A percentile compares a stretch with the other conserved stretches of the same genome.
These are phyloP conservation scores for Lentithecium fluviatile DNA, from an alignment of 495 filamentous ascomycete species.

Conservation along the genomic window DNA sequence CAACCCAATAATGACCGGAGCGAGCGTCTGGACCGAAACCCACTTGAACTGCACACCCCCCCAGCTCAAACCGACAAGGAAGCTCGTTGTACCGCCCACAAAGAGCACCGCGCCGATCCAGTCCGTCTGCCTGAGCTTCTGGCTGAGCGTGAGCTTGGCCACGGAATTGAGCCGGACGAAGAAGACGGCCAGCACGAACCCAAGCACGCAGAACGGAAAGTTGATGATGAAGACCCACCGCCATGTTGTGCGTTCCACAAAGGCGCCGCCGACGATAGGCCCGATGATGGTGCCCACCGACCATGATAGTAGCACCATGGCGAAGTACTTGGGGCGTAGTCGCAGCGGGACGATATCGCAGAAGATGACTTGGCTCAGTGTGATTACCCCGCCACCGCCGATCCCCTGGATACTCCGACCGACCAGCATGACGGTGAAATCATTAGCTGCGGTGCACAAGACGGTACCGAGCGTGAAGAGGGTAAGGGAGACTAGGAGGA, in stretches of 20 bases:
- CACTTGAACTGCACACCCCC: conserved; percentile 57
- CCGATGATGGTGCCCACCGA: conserved; percentile 41
- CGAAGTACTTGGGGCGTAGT: conserved; percentile 42
- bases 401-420: conserved; percentile 38
- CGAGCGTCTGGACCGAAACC: conserved; percentile 54
- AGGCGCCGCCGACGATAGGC: conserved; percentile 35
- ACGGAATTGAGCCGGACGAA: conserved; percentile 25
- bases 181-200: conserved; percentile 35
- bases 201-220: conserved; percentile 43
- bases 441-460: conserved; percentile 20
- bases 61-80: conserved; percentile 58
- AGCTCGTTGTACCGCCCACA: conserved; percentile 45
- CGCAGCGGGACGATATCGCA: conserved; percentile 42
- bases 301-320: conserved; percentile 40
- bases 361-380: conserved; percentile 31
- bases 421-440: conserved; percentile 25
- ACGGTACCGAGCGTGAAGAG: conserved; percentile 42
- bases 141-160: background rate
- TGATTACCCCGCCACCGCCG: conserved; percentile 36
- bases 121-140: conserved; percentile 52
- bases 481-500: conserved; percentile 42
- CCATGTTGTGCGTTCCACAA: conserved; percentile 32
- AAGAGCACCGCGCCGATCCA: conserved; percentile 61
- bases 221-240: conserved; percentile 47
- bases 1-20: conserved; percentile 56